These are phyloP conservation scores for Camptophora hylomeconis DNA, from an alignment of 2,329 filamentous ascomycete genomes.

Conservation along the genomic window DNA sequence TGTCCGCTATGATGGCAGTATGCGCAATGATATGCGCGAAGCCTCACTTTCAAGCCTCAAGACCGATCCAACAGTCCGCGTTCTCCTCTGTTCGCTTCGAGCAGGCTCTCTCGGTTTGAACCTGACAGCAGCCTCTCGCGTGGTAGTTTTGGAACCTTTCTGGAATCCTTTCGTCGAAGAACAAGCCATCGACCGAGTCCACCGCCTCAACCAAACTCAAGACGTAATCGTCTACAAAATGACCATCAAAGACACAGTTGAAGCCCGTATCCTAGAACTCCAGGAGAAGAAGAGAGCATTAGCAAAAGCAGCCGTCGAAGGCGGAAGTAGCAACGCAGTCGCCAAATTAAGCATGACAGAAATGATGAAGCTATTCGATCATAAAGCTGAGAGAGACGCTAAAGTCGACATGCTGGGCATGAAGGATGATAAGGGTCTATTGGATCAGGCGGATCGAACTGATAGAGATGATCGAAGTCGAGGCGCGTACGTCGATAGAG, in stretches of 20 bases:
- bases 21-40: constrained; percentile 88
- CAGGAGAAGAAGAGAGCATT: constrained; percentile 89
- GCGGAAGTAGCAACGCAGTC: constrained; percentile 49
- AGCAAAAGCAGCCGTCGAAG: constrained; percentile 75
- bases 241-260: constrained; percentile 73
- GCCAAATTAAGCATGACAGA: constrained; percentile 86
- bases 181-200: constrained; percentile 95
- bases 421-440: constrained; percentile 5
- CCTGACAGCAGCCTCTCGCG: constrained; percentile 80
- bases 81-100: constrained; percentile 85
- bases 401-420: constrained; percentile 9
- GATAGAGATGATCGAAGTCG: constrained; percentile 2
- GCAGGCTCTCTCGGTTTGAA: constrained; percentile 90
- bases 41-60: constrained; percentile 67
- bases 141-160: constrained; percentile 93
- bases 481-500: neutral
- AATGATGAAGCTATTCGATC: constrained; percentile 78
- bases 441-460: constrained; percentile 3
- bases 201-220: constrained; percentile 91
- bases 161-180: constrained; percentile 99
- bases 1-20: constrained; percentile 85
- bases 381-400: constrained; percentile 43
- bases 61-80: constrained; percentile 59
- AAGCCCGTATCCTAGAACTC: constrained; percentile 86
- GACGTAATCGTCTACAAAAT: constrained; percentile 94